phyloP scores from a whole-genome alignment of 2,329 filamentous ascomycete genomes.

The Neocucurbitaria cava region DNA sequence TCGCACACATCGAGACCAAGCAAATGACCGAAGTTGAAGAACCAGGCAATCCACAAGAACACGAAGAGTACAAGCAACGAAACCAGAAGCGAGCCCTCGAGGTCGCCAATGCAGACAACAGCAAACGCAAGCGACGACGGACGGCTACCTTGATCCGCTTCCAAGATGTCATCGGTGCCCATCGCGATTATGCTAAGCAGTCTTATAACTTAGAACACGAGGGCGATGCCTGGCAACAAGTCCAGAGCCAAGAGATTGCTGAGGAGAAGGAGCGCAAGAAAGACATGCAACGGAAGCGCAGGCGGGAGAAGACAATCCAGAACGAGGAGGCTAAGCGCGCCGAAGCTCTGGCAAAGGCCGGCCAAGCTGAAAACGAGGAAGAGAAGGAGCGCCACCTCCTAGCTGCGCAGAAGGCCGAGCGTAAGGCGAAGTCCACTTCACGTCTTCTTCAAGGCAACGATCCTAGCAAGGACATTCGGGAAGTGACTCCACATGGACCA shows the following conservation, averaged over 20 bases:
- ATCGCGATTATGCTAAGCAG: conserved; percentile 74
- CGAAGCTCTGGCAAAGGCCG: conserved; percentile 77
- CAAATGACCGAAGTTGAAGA: conserved; percentile 66
- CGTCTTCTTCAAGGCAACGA: conserved; percentile 85
- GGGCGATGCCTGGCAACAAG: conserved; percentile 80
- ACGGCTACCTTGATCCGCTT: conserved; percentile 63
- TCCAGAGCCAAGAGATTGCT: conserved; percentile 86
- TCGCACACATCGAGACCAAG: conserved; percentile 65
- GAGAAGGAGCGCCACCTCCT: conserved; percentile 81
- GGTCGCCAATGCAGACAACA: conserved; percentile 67
- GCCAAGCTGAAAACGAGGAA: conserved; percentile 79
- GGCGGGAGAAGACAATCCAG: conserved; percentile 91
- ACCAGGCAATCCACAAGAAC: conserved; percentile 59
- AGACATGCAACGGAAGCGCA: conserved; percentile 97
- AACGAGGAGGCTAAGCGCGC: conserved; percentile 86
- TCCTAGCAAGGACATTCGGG: conserved; percentile 72
- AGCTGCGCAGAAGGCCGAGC: conserved; percentile 87
- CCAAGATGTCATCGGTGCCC: conserved; percentile 67
- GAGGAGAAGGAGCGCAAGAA: conserved; percentile 99
- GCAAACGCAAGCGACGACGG: conserved; percentile 71
- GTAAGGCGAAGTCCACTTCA: conserved; percentile 91
- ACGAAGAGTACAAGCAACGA: conserved; percentile 60
- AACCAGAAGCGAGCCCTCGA: conserved; percentile 73
- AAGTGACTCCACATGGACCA: conserved; percentile 75
- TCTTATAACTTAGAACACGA: conserved; percentile 81